phyloP scores from a whole-genome alignment of 2,329 filamentous ascomycete genomes.

The Lasiodiplodia gonubiensis region DNA sequence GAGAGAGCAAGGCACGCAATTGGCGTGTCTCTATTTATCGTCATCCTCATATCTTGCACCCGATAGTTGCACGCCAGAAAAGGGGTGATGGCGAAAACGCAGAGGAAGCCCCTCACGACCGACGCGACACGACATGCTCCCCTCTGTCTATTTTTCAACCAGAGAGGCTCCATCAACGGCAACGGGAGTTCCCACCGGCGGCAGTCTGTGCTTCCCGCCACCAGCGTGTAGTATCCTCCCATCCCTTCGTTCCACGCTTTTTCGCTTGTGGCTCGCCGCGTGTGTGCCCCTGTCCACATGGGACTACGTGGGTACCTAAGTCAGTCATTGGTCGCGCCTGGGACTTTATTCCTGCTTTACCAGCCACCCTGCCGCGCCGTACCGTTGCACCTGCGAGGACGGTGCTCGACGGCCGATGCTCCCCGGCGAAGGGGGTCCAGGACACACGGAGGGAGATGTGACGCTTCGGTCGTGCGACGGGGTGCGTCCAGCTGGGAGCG shows the following conservation, averaged over 20 bases:
- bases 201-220: constrained; percentile 17
- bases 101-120: background rate
- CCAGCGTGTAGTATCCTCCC: background rate
- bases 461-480: constrained; percentile 18
- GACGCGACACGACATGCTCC: constrained; percentile 8
- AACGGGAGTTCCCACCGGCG: too few species aligned
- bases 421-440: constrained; percentile 4
- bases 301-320: background rate
- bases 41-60: background rate
- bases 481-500: background rate
- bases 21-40: too few species aligned
- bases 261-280: background rate
- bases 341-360: background rate
- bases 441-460: constrained; percentile 1
- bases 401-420: too few species aligned
- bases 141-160: background rate
- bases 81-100: background rate
- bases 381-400: background rate
- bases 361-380: background rate
- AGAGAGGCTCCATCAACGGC: background rate
- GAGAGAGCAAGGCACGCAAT: constrained; percentile 26
- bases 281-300: constrained; percentile 1
- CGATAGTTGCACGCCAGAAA: background rate
- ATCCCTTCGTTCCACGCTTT: constrained; percentile 13
- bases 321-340: background rate